Conservation (phyloP, 1,139 yeast species). For the Yamadazyma aaseri region DNA sequence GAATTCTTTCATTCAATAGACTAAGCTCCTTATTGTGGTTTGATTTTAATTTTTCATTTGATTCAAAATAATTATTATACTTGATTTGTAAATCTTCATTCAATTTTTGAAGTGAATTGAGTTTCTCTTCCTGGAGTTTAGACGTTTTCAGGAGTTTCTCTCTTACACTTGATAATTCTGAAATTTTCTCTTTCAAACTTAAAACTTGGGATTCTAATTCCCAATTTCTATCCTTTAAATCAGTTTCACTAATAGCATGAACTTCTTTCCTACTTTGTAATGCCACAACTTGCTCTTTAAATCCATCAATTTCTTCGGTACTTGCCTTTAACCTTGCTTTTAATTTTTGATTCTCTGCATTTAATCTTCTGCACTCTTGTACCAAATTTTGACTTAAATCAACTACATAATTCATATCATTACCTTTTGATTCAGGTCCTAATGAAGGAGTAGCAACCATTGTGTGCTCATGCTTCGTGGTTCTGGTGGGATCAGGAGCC, state of each 20-base stretch:
- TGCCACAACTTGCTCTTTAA: constrained; percentile 35
- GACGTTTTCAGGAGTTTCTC: constrained; percentile 30
- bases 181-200: constrained; percentile 47
- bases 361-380: constrained; percentile 74
- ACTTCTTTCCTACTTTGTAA: constrained; percentile 32
- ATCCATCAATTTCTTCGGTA: constrained; percentile 38
- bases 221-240: constrained; percentile 73
- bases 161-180: constrained; percentile 24
- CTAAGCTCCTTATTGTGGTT: constrained; percentile 39
- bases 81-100: constrained; percentile 50
- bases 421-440: constrained; percentile 49
- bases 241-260: constrained; percentile 40
- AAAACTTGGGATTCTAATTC: constrained; percentile 64
- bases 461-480: constrained; percentile 5
- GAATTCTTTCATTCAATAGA: constrained; percentile 50
- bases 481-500: constrained; percentile 18
- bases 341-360: constrained; percentile 62
- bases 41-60: constrained; percentile 32
- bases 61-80: constrained; percentile 34
- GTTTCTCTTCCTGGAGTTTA: constrained; percentile 32
- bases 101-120: constrained; percentile 37
- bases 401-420: constrained; percentile 78
- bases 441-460: constrained; percentile 28
- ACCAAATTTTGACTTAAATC: constrained; percentile 79
- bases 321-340: constrained; percentile 41